Conservation (phyloP, 345 rosid species). For the Hibiscus tridactylites region DNA sequence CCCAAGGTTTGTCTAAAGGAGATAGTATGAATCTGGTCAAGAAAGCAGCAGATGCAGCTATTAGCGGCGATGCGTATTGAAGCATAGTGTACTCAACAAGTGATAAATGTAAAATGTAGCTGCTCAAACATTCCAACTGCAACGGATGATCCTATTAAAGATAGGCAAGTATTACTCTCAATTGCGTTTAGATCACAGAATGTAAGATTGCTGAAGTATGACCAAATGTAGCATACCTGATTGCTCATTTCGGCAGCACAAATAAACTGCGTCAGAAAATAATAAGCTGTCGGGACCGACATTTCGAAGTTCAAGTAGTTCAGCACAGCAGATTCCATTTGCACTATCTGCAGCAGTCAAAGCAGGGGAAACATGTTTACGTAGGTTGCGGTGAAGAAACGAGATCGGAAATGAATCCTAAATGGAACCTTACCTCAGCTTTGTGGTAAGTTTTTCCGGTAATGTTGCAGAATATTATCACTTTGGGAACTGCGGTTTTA, state of each 20-base stretch:
- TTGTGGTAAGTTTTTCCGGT: neutral
- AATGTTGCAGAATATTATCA: too few species aligned
- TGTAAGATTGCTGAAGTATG: neutral
- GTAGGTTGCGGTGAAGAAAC: neutral
- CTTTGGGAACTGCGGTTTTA: neutral
- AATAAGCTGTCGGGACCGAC: neutral
- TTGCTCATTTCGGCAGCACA: neutral
- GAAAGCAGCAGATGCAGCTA: constrained; percentile 29
- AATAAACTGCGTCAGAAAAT: neutral
- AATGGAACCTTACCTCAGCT: neutral
- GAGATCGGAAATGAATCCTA: neutral
- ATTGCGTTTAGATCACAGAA: too few species aligned
- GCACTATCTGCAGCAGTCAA: neutral
- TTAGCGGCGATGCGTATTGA: constrained; percentile 17
- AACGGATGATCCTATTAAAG: neutral
- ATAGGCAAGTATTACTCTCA: neutral
- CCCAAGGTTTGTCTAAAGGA: constrained; percentile 29
- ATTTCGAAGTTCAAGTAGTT: neutral
- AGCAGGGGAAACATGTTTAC: neutral
- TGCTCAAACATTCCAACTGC: constrained; percentile 18
- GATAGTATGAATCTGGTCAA: constrained; percentile 25
- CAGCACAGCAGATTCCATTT: neutral
- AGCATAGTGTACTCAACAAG: constrained; percentile 25
- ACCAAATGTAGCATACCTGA: neutral
- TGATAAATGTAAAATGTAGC: constrained; percentile 24